These are phyloP conservation scores for Blastobotrys proliferans DNA, from an alignment of 1,139 yeast genomes.

Conservation along the genomic window DNA sequence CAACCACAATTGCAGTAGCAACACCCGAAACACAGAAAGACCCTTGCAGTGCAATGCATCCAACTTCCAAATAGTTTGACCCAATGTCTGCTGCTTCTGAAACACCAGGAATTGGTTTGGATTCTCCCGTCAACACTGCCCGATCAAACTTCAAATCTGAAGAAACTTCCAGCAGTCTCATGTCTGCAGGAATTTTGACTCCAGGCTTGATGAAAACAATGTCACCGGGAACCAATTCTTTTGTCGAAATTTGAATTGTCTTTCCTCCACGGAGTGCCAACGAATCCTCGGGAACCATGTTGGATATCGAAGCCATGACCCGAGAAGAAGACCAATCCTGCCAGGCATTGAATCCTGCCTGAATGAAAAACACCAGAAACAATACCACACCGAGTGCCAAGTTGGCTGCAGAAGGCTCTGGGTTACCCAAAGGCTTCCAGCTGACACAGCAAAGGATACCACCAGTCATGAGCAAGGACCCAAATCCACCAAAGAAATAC, in stretches of 20 bases:
- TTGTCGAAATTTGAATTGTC: slow-evolving; percentile 37
- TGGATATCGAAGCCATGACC: slow-evolving; percentile 48
- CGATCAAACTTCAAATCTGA: slow-evolving; percentile 48
- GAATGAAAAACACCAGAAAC: slow-evolving; percentile 44
- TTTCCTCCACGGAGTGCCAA: slow-evolving; percentile 43
- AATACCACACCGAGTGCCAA: slow-evolving; percentile 45
- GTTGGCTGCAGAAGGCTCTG: slow-evolving; percentile 45
- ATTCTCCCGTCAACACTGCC: slow-evolving; percentile 53
- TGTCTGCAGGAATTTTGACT: slow-evolving; percentile 50
- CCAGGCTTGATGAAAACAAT: slow-evolving; percentile 44
- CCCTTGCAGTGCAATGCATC: slow-evolving; percentile 48
- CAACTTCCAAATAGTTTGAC: slow-evolving; percentile 43
- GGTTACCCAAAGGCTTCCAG: slow-evolving; percentile 52
- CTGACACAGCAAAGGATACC: slow-evolving; percentile 46
- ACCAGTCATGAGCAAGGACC: slow-evolving; percentile 43
- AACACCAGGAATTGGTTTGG: slow-evolving; percentile 45
- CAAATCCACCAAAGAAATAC: slow-evolving; percentile 52
- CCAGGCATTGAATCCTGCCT: slow-evolving; percentile 47
- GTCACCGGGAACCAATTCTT: slow-evolving; percentile 50
- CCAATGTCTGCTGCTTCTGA: slow-evolving; percentile 29
- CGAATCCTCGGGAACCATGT: slow-evolving; percentile 45
- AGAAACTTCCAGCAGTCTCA: slow-evolving; percentile 38
- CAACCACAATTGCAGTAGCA: slow-evolving; percentile 45
- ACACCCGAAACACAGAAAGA: slow-evolving; percentile 47
- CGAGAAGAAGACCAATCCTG: slow-evolving; percentile 49